phyloP scores from a whole-genome alignment of 2,329 filamentous ascomycete species.

The Pseudocercospora fijiensis region DNA sequence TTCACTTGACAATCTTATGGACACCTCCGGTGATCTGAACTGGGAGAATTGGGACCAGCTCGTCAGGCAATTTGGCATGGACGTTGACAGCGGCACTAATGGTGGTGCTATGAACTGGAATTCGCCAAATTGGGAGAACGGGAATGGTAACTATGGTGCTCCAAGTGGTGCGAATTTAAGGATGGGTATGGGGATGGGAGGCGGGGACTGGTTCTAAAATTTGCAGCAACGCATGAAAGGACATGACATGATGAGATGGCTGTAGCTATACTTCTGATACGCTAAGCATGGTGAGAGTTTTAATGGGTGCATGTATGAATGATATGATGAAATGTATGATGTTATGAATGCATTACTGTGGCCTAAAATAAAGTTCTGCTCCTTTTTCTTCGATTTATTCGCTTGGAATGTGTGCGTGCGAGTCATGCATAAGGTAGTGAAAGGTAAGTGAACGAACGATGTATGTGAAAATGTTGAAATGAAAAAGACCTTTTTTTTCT shows the following conservation, averaged over 20 bases:
- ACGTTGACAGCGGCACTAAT: slow-evolving; percentile 35
- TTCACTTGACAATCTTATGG: slow-evolving; percentile 33
- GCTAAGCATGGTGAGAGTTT: too few species aligned
- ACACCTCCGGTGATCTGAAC: slow-evolving; percentile 44
- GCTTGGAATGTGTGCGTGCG: too few species aligned
- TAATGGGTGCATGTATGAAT: neutral
- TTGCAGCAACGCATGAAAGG: neutral
- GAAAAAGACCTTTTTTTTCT: too few species aligned
- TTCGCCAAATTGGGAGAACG: slow-evolving; percentile 16
- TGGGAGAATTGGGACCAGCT: slow-evolving; percentile 53
- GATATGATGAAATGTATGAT: neutral
- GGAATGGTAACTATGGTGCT: slow-evolving; percentile 9
- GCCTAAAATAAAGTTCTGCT: too few species aligned
- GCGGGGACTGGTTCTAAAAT: slow-evolving; percentile 33
- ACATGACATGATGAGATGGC: neutral
- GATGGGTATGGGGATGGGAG: slow-evolving; percentile 33
- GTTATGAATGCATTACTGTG: neutral
- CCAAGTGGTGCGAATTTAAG: slow-evolving; percentile 18
- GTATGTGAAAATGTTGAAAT: neutral
- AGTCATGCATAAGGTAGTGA: too few species aligned
- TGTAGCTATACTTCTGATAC: too few species aligned
- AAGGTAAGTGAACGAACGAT: too few species aligned
- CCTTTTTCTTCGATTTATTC: too few species aligned
- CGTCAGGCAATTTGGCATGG: slow-evolving; percentile 48
- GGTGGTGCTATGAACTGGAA: slow-evolving; percentile 17